Base-by-base conservation (phyloP, 352 stramenopile genomes). In the Globisporangium irregulare region DNA sequence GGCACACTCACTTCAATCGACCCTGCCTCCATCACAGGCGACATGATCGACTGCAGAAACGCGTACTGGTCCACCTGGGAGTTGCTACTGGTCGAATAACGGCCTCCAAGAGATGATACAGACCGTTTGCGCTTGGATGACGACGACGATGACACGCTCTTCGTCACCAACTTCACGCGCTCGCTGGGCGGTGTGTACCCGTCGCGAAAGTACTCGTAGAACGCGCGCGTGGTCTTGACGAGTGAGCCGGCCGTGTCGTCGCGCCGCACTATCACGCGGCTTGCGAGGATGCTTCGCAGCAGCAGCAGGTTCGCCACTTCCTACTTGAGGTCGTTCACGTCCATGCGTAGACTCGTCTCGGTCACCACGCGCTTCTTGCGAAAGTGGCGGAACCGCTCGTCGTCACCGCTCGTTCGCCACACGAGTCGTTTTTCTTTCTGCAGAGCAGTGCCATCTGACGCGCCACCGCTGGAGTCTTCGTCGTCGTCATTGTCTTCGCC, bases 271-370 rank as follows among this genome's bases (percentile, higher is more conserved):
- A 69, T 59, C 20, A 70, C 58, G 4, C 62, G 50, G 32, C 68
- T 65, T n/a, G 65, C 50, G 20, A 76, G 53, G 46, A 73, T 71
- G 9, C 50, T 24, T 6, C 67, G 61, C 57, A 73, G 59, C 18
- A 66, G 43, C 32, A 38, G 9, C 48, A 76, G 59, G 59, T 76
- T 62, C 18, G 62, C 62, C 38, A 73, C 71, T 46, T 73, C 66
- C 48, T 73, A 62, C 62, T 73, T 73, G 20, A 76, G 43, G 24
- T 65, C 61, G 59, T 76, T 73, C 29, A 76, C 59, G 43, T 76
- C 70, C 48, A 76, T 48, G 12, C 34, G 38, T 20, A 71, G 62
- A 53, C 62, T 62, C 62, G 15, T 67, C 29, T 27, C 62, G 8
- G 50, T 62, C 50, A 67, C 50, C 27, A 67, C 32, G 8, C 24